phyloP scores from a whole-genome alignment of 139 green algal genomes.

The Ettlia oleoabundans region DNA sequence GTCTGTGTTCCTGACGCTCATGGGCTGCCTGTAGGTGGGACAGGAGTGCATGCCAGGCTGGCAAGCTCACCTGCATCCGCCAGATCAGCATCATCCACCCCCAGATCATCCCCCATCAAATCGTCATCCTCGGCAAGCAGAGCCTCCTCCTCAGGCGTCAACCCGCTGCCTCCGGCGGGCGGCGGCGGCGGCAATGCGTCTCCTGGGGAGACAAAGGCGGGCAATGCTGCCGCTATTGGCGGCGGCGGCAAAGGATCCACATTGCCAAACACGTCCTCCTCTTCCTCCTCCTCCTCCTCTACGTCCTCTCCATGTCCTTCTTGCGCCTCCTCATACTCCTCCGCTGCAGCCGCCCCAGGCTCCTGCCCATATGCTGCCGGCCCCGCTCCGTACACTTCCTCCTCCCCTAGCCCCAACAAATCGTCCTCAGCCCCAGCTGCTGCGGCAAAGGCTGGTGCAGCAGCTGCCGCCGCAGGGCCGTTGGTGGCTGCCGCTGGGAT shows the following conservation, averaged over 20 bases:
- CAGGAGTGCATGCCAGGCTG: neutral
- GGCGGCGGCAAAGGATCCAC: neutral
- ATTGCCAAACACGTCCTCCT: constrained; percentile 12
- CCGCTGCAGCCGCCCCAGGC: neutral
- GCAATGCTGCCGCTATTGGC: neutral
- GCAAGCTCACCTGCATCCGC: constrained; percentile 7
- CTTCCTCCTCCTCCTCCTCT: neutral
- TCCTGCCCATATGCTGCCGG: neutral
- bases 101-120: constrained; percentile 21
- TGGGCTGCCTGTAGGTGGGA: no score
- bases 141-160: constrained; percentile 52
- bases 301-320: neutral
- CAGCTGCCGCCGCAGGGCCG: neutral
- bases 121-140: constrained; percentile 34
- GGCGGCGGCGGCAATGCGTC: neutral
- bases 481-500: neutral
- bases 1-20: no score
- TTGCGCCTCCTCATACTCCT: neutral
- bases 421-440: neutral
- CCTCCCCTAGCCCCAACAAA: neutral
- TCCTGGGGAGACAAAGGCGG: no score
- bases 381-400: neutral
- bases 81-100: constrained; percentile 38
- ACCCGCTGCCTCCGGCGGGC: neutral
- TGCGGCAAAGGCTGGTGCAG: neutral